These are phyloP conservation scores for Candida tammaniensis DNA, from an alignment of 805 yeast genomes.

Conservation along the genomic window DNA sequence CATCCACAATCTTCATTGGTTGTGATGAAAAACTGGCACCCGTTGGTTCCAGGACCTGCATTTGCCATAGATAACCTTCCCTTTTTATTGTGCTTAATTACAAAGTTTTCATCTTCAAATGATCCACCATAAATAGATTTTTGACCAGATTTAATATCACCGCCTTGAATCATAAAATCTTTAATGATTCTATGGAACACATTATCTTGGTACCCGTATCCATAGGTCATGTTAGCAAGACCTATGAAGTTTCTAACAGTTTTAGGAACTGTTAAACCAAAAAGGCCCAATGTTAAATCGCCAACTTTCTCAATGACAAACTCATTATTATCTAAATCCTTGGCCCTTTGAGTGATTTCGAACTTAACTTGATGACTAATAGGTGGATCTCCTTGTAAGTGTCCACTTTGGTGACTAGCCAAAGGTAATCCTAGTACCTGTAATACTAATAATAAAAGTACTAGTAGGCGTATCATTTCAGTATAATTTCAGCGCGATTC, in stretches of 20 bases:
- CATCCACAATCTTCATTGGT: slow-evolving; percentile 21
- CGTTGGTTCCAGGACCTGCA: slow-evolving; percentile 45
- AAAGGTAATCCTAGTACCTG: slow-evolving; percentile 4
- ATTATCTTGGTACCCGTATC: slow-evolving; percentile 68
- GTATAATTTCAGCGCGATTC: no score
- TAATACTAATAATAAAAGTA: slow-evolving; percentile 1
- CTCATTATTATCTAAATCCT: slow-evolving; percentile 12
- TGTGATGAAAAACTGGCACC: slow-evolving; percentile 45
- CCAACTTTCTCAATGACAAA: slow-evolving; percentile 28
- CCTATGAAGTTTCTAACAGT: slow-evolving; percentile 36
- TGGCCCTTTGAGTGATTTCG: slow-evolving; percentile 30
- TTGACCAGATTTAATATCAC: slow-evolving; percentile 42
- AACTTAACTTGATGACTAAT: slow-evolving; percentile 47
- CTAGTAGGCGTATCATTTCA: no score
- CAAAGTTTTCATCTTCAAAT: slow-evolving; percentile 58
- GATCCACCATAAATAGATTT: slow-evolving; percentile 62
- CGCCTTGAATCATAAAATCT: slow-evolving; percentile 40
- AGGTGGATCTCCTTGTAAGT: slow-evolving; percentile 37
- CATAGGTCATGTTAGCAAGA: slow-evolving; percentile 25
- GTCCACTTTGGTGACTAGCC: background rate
- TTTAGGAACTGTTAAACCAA: slow-evolving; percentile 61
- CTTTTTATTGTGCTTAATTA: slow-evolving; percentile 65
- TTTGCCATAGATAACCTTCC: slow-evolving; percentile 92
- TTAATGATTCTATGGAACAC: slow-evolving; percentile 42
- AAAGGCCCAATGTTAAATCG: slow-evolving; percentile 54